Percentiles rank a stretch among this genome's conserved stretches.
phyloP scores from a whole-genome alignment of 2,329 filamentous ascomycete genomes.

The Triangularia verruculosa region DNA sequence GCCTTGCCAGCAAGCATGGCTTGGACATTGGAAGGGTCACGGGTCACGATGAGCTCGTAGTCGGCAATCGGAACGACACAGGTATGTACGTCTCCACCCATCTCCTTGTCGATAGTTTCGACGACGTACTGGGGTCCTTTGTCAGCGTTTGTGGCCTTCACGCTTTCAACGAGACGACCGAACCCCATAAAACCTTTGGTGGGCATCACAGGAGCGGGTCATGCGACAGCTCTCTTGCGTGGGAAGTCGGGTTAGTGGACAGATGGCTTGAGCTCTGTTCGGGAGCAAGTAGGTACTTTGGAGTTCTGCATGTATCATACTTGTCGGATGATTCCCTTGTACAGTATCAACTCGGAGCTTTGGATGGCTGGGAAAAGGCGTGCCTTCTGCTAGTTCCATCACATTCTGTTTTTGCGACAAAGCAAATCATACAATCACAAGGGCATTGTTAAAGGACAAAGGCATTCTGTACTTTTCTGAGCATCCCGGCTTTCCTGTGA shows the following conservation, averaged over 20 bases:
- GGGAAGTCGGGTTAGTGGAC: not conserved
- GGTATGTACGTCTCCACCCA: conserved; percentile 32
- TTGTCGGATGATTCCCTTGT: not conserved
- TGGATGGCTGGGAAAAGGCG: not conserved
- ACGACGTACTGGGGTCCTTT: conserved; percentile 22
- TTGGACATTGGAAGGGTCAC: conserved; percentile 35
- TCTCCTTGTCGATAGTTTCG: conserved; percentile 18
- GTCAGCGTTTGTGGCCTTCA: conserved; percentile 18
- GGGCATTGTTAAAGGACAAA: not conserved
- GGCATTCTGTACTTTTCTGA: not conserved
- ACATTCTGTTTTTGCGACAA: not conserved
- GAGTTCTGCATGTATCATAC: not conserved
- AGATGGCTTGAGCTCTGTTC: too few relatives aligned
- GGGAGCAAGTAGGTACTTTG: not conserved
- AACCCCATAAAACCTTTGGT: conserved; percentile 21
- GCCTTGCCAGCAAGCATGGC: conserved; percentile 31
- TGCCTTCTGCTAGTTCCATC: not conserved
- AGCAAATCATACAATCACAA: not conserved
- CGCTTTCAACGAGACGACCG: conserved; percentile 18
- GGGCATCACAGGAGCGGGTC: conserved; percentile 13
- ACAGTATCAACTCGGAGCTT: not conserved
- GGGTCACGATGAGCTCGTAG: conserved; percentile 37
- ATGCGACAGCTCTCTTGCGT: conserved; percentile 5
- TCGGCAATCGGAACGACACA: conserved; percentile 36
- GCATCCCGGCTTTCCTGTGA: too few relatives aligned